Percentiles rank a stretch among this genome's conserved stretches.
phyloP scores from a whole-genome alignment of 1,284 basidiomycete genomes.

The Moniliella sp. region DNA sequence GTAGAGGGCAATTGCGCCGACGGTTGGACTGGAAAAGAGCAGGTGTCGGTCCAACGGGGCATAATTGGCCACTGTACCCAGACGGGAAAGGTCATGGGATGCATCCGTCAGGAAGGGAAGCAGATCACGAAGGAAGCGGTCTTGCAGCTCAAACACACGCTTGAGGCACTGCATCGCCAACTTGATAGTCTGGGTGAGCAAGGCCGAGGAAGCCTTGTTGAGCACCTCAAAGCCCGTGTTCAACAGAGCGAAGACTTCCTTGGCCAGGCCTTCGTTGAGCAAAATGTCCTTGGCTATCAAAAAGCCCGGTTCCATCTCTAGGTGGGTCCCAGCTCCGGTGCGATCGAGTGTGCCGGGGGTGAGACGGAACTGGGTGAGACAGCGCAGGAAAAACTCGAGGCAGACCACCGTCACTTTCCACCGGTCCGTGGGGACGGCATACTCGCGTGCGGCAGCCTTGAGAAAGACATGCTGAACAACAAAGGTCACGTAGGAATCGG shows the following conservation, averaged over 20 bases:
- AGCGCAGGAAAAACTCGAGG: constrained; percentile 62
- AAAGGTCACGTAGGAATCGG: constrained; percentile 47
- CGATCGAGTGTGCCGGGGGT: constrained; percentile 10
- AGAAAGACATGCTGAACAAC: constrained; percentile 69
- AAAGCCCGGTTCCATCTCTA: constrained; percentile 61
- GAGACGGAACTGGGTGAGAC: constrained; percentile 43
- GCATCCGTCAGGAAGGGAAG: constrained; percentile 45
- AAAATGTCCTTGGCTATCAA: constrained; percentile 61
- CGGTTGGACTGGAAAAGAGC: constrained; percentile 50
- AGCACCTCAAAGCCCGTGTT: constrained; percentile 38
- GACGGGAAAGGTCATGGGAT: constrained; percentile 3
- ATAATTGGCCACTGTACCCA: constrained; percentile 36
- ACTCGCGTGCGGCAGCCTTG: constrained; percentile 44
- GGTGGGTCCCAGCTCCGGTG: constrained; percentile 21
- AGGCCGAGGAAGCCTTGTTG: not conserved
- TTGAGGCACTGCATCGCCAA: constrained; percentile 62
- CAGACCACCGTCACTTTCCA: constrained; percentile 71
- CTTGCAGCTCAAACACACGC: constrained; percentile 62
- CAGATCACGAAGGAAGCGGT: constrained; percentile 68
- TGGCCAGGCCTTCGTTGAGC: constrained; percentile 49
- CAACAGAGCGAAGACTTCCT: constrained; percentile 53
- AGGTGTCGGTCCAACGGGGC: constrained; percentile 51
- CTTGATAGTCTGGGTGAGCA: constrained; percentile 45
- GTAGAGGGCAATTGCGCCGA: constrained; percentile 63
- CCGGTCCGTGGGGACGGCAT: constrained; percentile 50